Evolutionary conservation across 2,329 filamentous ascomycete species (phyloP).

Genomic region (Xylariales sp.): DNA sequence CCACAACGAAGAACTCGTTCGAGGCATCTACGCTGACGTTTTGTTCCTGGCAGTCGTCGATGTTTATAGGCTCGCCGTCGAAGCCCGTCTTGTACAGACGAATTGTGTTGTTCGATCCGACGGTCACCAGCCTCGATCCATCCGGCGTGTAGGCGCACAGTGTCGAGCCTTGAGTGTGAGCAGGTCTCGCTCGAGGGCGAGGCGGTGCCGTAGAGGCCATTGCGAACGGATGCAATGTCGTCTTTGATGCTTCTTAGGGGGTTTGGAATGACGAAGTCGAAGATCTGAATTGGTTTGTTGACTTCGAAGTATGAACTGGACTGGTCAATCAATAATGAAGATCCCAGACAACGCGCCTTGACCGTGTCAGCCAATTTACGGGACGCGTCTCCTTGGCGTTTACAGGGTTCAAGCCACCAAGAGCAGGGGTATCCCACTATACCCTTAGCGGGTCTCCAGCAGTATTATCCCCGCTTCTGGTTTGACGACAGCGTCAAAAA

Average conservation of each 20-base stretch:
- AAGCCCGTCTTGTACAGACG: constrained; percentile 88
- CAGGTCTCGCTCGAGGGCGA: constrained; percentile 60
- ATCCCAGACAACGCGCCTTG: constrained; percentile 31
- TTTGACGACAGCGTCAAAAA: no score
- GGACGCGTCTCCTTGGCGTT: constrained; percentile 7
- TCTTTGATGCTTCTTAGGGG: neutral
- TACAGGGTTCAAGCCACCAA: neutral
- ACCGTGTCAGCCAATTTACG: constrained; percentile 37
- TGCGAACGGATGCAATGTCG: neutral
- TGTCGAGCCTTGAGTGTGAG: constrained; percentile 80
- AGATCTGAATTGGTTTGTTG: no score
- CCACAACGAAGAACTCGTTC: constrained; percentile 79
- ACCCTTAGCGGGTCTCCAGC: no score
- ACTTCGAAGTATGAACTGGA: no score
- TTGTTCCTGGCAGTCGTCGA: constrained; percentile 86
- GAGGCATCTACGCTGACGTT: constrained; percentile 75
- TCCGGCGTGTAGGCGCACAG: constrained; percentile 86
- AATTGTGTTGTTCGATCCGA: constrained; percentile 89
- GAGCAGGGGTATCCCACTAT: constrained; percentile 1
- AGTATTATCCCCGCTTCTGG: no score
- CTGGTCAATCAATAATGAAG: no score
- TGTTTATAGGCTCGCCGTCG: constrained; percentile 85
- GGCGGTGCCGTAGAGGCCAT: constrained; percentile 37
- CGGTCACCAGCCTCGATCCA: constrained; percentile 81
- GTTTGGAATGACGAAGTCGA: no score